Evolutionary conservation across 2,329 filamentous ascomycete species (phyloP).

Genomic region (Penicillium thymicola): DNA sequence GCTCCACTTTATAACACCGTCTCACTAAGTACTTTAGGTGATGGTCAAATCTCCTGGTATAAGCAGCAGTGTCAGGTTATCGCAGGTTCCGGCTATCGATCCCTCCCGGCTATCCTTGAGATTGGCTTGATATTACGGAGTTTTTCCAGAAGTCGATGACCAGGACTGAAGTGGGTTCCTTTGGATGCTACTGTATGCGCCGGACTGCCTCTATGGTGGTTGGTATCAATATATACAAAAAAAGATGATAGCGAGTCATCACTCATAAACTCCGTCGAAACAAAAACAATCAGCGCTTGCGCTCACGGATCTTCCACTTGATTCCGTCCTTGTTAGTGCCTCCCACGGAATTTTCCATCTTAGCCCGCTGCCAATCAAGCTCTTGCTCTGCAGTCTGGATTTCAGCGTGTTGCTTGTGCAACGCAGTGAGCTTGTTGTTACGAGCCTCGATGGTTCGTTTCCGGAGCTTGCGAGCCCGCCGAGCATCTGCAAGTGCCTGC

Average conservation of each 20-base stretch:
- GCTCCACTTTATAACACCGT: no score
- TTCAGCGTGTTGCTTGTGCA: conserved; percentile 54
- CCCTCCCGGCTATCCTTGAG: not conserved
- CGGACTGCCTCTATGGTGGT: conserved; percentile 10
- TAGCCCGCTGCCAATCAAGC: conserved; percentile 58
- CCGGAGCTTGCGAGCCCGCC: conserved; percentile 46
- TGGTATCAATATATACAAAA: conserved; percentile 13
- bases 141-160: not conserved
- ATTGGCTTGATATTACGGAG: not conserved
- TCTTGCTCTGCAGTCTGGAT: conserved; percentile 55
- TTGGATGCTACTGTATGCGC: conserved; percentile 8
- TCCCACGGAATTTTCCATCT: conserved; percentile 59
- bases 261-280: conserved; percentile 17
- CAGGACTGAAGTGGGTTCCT: not conserved
- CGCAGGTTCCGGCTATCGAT: not conserved
- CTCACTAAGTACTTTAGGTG: not conserved
- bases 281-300: conserved; percentile 49
- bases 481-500: conserved; percentile 37
- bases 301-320: conserved; percentile 62
- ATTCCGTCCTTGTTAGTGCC: conserved; percentile 62
- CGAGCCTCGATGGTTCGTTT: conserved; percentile 50
- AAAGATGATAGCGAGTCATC: conserved; percentile 19
- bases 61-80: not conserved
- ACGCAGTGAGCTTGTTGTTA: conserved; percentile 48
- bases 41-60: not conserved